Evolutionary conservation across 495 filamentous ascomycete species (phyloP), one percentile per base, ranked within the genome.

Genomic region (Podospora bellae-mahoneyi): DNA sequence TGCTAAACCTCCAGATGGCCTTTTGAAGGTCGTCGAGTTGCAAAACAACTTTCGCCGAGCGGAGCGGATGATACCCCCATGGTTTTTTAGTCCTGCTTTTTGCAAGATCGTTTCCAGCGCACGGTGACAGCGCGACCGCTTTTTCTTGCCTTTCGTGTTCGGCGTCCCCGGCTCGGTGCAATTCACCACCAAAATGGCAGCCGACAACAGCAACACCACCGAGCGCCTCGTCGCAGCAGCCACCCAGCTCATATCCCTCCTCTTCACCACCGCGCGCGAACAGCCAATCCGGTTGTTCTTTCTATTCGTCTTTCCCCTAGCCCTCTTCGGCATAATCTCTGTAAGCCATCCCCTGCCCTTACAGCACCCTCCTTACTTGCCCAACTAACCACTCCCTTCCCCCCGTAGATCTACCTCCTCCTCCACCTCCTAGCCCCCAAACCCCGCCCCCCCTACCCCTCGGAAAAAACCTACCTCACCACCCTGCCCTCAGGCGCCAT

Each of bases 391-490:
- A 48, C 39, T 2, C 2, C 7, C 39, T 10, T 39, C 27, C n/a
- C 10, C 55, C 5, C 32, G 15, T 54, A 78, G 76, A 79, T 91
- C 73, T 96, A 93, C 77, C 68, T 88, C 64, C 75, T 85, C 62
- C 83, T 97, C 66, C 88, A 85, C 71, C 73, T 92, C 68, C 82
- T 94, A 76, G 94, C 94, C 15, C 93, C 93, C 27, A 85, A 88
- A 28, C 95, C 95, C 2, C 92, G 95, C 58, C 79, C 82, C 10
- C 84, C 92, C 3, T 82, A 87, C 26, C 81, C 82, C n/a, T 92
- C 91, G 62, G 95, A 99, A 79, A 93, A 93, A 77, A 88, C 83
- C n/a, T 98, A 92, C 81, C 85, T 86, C 34, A 94, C 91, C 28
- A 88, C 92, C 20, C 78, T 86, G 32, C 80, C 89, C 64, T 84